phyloP scores from a whole-genome alignment of 257 asterid genomes.

The Solanum lycopersicoides region DNA sequence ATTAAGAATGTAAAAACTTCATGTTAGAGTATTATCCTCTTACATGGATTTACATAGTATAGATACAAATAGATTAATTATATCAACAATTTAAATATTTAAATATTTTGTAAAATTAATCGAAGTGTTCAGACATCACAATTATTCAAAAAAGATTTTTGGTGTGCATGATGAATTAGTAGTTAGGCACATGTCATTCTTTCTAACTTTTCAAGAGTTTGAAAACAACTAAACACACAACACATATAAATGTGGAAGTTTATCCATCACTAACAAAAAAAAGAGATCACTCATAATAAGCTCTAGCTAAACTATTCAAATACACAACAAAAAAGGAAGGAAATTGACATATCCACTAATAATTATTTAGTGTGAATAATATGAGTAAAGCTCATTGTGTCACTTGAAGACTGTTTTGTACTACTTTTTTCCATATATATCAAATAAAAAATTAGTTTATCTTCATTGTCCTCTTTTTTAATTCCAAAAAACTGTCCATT shows the following conservation, averaged over 20 bases:
- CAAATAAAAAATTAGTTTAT: neutral
- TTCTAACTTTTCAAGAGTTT: neutral
- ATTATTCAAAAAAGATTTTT: no score
- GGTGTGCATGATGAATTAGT: neutral
- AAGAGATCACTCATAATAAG: neutral
- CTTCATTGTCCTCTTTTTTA: neutral
- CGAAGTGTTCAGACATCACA: no score
- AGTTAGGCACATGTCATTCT: neutral
- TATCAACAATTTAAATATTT: no score
- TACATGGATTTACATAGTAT: neutral
- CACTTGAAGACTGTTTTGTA: neutral
- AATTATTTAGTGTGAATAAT: neutral
- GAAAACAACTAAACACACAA: neutral
- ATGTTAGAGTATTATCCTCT: neutral
- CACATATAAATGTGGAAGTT: neutral
- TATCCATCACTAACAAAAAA: neutral
- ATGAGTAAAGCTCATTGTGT: neutral
- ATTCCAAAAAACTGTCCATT: neutral
- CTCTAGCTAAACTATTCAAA: neutral
- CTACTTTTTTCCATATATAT: neutral
- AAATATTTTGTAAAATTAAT: no score
- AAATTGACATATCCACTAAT: neutral
- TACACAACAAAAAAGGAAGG: neutral
- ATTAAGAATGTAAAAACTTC: no score
- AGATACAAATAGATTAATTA: neutral